Evolutionary conservation across 192 early-diverging fungal genomes (phyloP).

Genomic region (Coemansia sp.): DNA sequence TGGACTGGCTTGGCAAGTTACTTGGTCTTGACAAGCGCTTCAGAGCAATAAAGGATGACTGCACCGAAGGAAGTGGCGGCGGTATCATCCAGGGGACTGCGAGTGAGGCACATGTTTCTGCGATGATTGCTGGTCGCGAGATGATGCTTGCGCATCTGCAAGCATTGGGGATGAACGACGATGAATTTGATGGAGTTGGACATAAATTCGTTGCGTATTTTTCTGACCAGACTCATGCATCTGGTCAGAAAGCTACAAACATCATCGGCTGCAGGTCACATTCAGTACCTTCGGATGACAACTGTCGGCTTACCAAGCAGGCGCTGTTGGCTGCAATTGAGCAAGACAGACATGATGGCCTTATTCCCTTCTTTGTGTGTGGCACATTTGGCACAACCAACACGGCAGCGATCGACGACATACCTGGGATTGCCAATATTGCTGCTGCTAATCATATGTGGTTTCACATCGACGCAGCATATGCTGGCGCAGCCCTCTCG

Average conservation of each 20-base stretch:
- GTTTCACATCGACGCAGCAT: constrained; percentile 68
- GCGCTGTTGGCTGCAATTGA: constrained; percentile 53
- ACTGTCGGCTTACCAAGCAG: constrained; percentile 39
- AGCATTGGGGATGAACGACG: constrained; percentile 25
- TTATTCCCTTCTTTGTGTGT: constrained; percentile 64
- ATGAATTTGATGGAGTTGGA: constrained; percentile 18
- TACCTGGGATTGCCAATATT: constrained; percentile 56
- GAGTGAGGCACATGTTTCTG: constrained; percentile 59
- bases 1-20: constrained; percentile 67
- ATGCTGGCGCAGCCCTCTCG: constrained; percentile 58
- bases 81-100: constrained; percentile 68
- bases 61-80: constrained; percentile 57
- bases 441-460: constrained; percentile 51
- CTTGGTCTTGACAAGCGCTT: constrained; percentile 60
- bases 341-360: constrained; percentile 51
- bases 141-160: constrained; percentile 39
- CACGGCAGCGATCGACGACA: constrained; percentile 56
- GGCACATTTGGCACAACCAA: constrained; percentile 68
- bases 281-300: constrained; percentile 41
- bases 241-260: constrained; percentile 56
- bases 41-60: constrained; percentile 42
- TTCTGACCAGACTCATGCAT: constrained; percentile 63
- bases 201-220: constrained; percentile 59
- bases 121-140: constrained; percentile 60
- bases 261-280: constrained; percentile 35